Evolutionary conservation across 1,284 basidiomycete genomes (phyloP).

Genomic region (Blastosporella zonata): DNA sequence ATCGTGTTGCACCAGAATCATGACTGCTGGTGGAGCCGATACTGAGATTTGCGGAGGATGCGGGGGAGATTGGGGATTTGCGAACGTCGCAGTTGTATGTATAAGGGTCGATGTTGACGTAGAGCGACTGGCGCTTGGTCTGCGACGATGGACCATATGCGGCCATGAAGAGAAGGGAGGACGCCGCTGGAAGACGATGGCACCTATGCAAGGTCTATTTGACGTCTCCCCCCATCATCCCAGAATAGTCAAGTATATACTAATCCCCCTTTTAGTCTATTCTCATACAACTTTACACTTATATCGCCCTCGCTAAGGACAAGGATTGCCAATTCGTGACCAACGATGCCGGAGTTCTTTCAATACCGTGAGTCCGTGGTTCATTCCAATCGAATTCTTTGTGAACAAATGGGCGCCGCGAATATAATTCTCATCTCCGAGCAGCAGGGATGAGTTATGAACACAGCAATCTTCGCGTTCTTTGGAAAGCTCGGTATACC

Average conservation of each 20-base stretch:
- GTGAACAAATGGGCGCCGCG: no score
- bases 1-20: conserved; percentile 29
- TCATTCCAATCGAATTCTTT: no score
- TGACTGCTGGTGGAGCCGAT: conserved; percentile 25
- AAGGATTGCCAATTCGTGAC: conserved; percentile 4
- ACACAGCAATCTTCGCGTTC: no score
- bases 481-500: no score
- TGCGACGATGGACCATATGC: conserved; percentile 5
- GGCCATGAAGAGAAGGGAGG: conserved; percentile 6
- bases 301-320: neutral
- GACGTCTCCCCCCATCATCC: conserved; percentile 8
- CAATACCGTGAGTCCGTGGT: no score
- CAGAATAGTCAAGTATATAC: conserved; percentile 7
- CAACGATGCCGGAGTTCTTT: no score
- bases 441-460: no score
- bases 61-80: conserved; percentile 29
- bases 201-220: conserved; percentile 3
- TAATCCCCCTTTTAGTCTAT: neutral
- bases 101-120: conserved; percentile 50
- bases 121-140: conserved; percentile 37
- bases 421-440: no score
- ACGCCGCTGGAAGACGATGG: neutral
- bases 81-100: conserved; percentile 27
- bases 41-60: conserved; percentile 24
- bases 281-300: neutral